phyloP scores from a whole-genome alignment of 2,329 filamentous ascomycete genomes.

The Claviceps pusilla region DNA sequence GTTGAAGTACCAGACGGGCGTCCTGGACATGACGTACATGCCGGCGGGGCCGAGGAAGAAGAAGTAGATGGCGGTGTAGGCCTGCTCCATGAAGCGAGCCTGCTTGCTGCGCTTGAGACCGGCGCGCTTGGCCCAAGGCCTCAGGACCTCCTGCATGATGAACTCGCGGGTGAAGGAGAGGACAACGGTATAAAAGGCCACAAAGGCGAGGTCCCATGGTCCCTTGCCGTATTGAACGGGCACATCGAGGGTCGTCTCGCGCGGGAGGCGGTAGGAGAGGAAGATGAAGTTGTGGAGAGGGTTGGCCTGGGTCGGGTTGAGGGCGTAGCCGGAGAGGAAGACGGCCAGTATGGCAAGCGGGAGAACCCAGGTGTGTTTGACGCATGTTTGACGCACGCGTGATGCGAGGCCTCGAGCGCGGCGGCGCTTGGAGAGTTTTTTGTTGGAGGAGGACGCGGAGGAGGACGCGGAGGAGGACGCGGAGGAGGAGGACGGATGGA shows the following conservation, averaged over 20 bases:
- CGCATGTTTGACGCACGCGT: constrained; percentile 36
- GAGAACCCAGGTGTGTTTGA: constrained; percentile 46
- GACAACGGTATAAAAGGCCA: constrained; percentile 76
- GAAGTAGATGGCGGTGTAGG: constrained; percentile 89
- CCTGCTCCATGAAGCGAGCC: constrained; percentile 87
- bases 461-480: constrained; percentile 2
- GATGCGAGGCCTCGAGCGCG: constrained; percentile 35
- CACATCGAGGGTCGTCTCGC: constrained; percentile 21
- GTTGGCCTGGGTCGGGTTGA: constrained; percentile 66
- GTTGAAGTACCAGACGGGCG: constrained; percentile 95
- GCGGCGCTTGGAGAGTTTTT: constrained; percentile 37
- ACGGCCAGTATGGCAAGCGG: constrained; percentile 54
- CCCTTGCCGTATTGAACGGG: constrained; percentile 73
- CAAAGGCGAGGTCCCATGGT: constrained; percentile 71
- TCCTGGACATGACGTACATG: constrained; percentile 77
- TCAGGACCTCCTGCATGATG: constrained; percentile 79
- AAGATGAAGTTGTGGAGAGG: constrained; percentile 71
- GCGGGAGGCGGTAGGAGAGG: constrained; percentile 67
- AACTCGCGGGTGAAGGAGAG: constrained; percentile 91
- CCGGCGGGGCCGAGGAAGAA: constrained; percentile 66
- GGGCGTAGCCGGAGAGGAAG: constrained; percentile 52
- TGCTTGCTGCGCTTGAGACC: constrained; percentile 70
- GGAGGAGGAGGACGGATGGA: constrained; percentile 1
- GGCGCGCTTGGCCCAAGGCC: constrained; percentile 54
- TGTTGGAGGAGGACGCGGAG: constrained; percentile 10